phyloP scores from a whole-genome alignment of 352 stramenopile genomes.

The Albugo laibachii region DNA sequence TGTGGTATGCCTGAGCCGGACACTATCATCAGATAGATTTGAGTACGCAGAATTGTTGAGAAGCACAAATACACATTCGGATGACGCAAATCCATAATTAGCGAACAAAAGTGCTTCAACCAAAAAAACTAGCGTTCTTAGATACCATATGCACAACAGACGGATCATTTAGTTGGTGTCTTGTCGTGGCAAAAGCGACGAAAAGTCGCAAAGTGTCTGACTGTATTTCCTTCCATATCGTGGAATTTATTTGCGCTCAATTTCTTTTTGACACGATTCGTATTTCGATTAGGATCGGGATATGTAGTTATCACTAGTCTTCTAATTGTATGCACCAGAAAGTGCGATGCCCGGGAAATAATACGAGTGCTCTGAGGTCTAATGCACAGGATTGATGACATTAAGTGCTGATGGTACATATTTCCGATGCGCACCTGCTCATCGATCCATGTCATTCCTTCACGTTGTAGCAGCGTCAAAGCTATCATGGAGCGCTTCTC shows the following conservation, averaged over 20 bases:
- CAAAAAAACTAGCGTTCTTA: background rate
- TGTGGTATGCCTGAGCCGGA: too few relatives aligned
- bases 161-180: background rate
- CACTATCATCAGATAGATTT: too few relatives aligned
- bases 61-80: too few relatives aligned
- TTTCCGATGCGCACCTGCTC: constrained; percentile 30
- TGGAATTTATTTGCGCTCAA: background rate
- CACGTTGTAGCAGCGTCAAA: constrained; percentile 79
- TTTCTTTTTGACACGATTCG: background rate
- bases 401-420: background rate
- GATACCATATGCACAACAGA: background rate
- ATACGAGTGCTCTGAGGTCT: constrained; percentile 51
- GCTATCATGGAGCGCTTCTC: constrained; percentile 83
- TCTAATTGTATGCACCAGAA: constrained; percentile 48
- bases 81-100: too few relatives aligned
- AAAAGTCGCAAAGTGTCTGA: background rate
- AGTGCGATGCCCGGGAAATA: constrained; percentile 78
- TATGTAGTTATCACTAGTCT: background rate
- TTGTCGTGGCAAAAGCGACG: background rate
- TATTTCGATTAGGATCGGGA: background rate
- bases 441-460: constrained; percentile 95
- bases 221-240: background rate
- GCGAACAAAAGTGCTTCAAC: too few relatives aligned
- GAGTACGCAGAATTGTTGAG: too few relatives aligned
- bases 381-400: background rate